A percentile compares a stretch with the other conserved stretches of the same genome.
Evolutionary conservation across 2,329 filamentous ascomycete species (phyloP).

Genomic region (Claviceps purpurea): DNA sequence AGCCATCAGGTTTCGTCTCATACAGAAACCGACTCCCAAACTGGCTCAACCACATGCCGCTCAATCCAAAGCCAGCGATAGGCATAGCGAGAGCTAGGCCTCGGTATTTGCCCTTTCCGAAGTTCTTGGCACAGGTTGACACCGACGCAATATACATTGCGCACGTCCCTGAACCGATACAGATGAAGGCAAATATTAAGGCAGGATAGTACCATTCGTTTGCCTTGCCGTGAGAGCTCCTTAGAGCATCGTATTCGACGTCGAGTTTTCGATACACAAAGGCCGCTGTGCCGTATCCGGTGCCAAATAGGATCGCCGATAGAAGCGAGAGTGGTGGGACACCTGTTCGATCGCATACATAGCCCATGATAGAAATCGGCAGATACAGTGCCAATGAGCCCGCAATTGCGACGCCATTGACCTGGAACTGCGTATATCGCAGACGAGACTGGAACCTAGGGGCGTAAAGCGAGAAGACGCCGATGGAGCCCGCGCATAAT

Average conservation of each 20-base stretch:
- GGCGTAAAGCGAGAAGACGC: slow-evolving; percentile 87
- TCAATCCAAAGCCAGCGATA: slow-evolving; percentile 84
- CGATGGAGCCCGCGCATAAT: slow-evolving; percentile 81
- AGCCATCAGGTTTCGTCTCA: slow-evolving; percentile 52
- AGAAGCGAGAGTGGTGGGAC: slow-evolving; percentile 64
- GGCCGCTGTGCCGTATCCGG: slow-evolving; percentile 74
- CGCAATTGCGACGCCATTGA: slow-evolving; percentile 79
- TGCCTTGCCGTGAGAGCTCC: slow-evolving; percentile 25
- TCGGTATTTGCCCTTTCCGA: slow-evolving; percentile 75
- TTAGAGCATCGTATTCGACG: slow-evolving; percentile 29
- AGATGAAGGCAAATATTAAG: slow-evolving; percentile 77
- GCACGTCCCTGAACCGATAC: slow-evolving; percentile 71
- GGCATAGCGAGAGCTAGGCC: slow-evolving; percentile 81
- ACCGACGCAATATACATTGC: slow-evolving; percentile 82
- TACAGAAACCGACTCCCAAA: slow-evolving; percentile 66
- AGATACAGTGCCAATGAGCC: slow-evolving; percentile 84
- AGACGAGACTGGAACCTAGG: slow-evolving; percentile 78
- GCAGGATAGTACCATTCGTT: slow-evolving; percentile 56
- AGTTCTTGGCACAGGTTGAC: slow-evolving; percentile 97
- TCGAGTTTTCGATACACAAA: slow-evolving; percentile 50
- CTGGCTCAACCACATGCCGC: slow-evolving; percentile 93
- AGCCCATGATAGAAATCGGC: slow-evolving; percentile 80
- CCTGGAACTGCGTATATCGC: slow-evolving; percentile 79
- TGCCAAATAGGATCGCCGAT: slow-evolving; percentile 60
- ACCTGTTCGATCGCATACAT: slow-evolving; percentile 79